Percentiles rank a stretch among this genome's conserved stretches.
These are phyloP conservation scores for Musa beccarii DNA, from an alignment of 176 grass and related monocot species.

Conservation along the genomic window DNA sequence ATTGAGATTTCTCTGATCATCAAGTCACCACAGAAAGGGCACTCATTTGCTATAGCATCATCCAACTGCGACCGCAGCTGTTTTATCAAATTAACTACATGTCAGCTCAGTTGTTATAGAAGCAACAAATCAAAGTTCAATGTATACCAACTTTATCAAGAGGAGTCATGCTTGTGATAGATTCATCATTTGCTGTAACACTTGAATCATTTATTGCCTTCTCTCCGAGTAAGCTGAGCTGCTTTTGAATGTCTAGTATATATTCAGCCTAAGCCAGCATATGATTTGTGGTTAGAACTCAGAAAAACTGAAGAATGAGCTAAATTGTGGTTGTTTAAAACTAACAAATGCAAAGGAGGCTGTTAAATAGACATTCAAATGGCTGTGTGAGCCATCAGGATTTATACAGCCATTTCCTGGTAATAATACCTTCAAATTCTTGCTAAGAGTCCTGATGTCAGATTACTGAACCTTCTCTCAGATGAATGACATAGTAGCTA, in stretches of 20 bases:
- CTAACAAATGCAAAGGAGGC: neutral
- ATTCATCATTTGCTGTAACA: constrained; percentile 36
- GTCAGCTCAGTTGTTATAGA: neutral
- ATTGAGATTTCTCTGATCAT: constrained; percentile 91
- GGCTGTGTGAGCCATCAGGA: neutral
- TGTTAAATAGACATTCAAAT: neutral
- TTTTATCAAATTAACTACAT: constrained; percentile 2
- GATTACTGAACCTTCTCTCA: neutral
- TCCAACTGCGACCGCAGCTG: constrained; percentile 82
- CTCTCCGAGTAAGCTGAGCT: constrained; percentile 64
- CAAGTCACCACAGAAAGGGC: constrained; percentile 83
- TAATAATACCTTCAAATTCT: neutral
- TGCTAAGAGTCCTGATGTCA: neutral
- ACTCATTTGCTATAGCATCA: constrained; percentile 85
- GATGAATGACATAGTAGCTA: neutral
- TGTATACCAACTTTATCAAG: constrained; percentile 60
- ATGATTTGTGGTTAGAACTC: neutral
- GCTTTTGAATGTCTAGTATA: constrained; percentile 85
- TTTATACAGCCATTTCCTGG: neutral
- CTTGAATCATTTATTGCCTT: constrained; percentile 44
- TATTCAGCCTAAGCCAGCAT: constrained; percentile 44
- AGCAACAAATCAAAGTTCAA: constrained; percentile 16
- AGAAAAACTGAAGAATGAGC: neutral
- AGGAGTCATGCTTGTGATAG: constrained; percentile 31
- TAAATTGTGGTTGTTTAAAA: neutral